phyloP scores from a whole-genome alignment of 2,329 filamentous ascomycete species.

The Aspergillus novofumigatus region DNA sequence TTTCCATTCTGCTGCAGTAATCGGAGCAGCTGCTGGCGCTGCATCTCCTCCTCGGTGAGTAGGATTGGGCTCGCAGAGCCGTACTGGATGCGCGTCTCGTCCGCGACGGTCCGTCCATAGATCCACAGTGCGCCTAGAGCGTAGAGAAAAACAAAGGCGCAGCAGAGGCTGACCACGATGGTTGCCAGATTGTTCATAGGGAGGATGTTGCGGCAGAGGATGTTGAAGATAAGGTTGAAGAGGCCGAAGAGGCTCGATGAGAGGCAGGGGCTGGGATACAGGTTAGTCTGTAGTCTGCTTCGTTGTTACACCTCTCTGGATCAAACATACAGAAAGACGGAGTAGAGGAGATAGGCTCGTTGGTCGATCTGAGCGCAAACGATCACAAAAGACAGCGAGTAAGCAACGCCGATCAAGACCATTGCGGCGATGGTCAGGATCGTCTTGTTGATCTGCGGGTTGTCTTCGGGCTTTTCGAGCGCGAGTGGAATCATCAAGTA shows the following conservation, averaged over 20 bases:
- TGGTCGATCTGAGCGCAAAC: constrained; percentile 20
- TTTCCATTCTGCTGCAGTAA: constrained; percentile 29
- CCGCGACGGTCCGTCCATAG: constrained; percentile 16
- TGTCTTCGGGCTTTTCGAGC: constrained; percentile 18
- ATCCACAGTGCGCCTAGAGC: constrained; percentile 23
- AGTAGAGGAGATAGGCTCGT: constrained; percentile 25
- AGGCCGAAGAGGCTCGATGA: constrained; percentile 28
- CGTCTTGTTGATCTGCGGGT: constrained; percentile 18
- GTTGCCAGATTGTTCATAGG: constrained; percentile 25
- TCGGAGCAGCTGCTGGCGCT: constrained; percentile 36
- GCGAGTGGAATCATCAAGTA: constrained; percentile 29
- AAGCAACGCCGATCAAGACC: constrained; percentile 24
- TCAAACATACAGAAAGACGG: constrained; percentile 27
- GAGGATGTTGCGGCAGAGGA: constrained; percentile 24
- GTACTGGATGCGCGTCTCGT: constrained; percentile 4
- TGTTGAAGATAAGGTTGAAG: constrained; percentile 32
- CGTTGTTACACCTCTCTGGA: not conserved
- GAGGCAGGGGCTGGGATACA: constrained; percentile 17
- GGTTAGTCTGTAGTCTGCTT: constrained; percentile 3
- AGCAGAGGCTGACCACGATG: constrained; percentile 24
- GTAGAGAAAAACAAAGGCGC: constrained; percentile 26
- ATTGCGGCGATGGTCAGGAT: constrained; percentile 22
- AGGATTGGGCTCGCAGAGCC: constrained; percentile 12
- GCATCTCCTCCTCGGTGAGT: constrained; percentile 37
- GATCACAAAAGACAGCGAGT: constrained; percentile 22